Base-by-base conservation (phyloP, 1,139 yeast species). In the Blastobotrys ciferrii region DNA sequence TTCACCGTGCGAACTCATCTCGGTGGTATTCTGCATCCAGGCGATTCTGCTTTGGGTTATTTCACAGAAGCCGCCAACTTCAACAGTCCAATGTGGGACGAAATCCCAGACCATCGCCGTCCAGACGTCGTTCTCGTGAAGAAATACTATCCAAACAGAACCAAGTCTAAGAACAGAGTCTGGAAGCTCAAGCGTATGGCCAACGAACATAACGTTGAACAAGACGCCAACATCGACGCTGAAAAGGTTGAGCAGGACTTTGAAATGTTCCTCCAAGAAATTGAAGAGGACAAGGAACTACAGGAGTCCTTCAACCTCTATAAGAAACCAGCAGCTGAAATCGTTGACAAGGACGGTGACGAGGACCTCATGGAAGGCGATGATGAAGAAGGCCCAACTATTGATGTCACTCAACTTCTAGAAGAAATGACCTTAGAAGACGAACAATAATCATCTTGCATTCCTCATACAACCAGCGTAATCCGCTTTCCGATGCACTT, bases 111-210 rank as follows among this genome's bases (percentile, higher is more conserved):
- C 4, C 76, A 74, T 52, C 80, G 80, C 54, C 70, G 80, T 28
- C 95, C 96, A n/a, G 98, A 92, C 63, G 96, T 92, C 42, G 79
- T 91, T 2, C 71, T 92, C 50, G 95, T 92, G 52, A 92, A 91
- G 91, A 92, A 92, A 68, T 80, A 81, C 67, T 92, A 89, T 73
- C 77, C 84, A 48, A 82, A 94, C 75, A 84, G 85, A 72, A 76
- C 82, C 46, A 80, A 79, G 73, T 85, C 84, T 72, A 85, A 84
- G 79, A 81, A 83, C 75, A 84, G 96, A 75, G 78, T 77, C 69
- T 92, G 98, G 98, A 91, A 87, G 73, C 82, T 92, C 72, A 88
- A 87, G 84, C 86, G 98, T 77, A 89, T 92, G 97, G 98, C 98
- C 42, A 85, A 77, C 67, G 98, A 92, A 71, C 95, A 91, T 69